These are phyloP conservation scores for Caryopteris hybrid DNA, from an alignment of 305 asterid species.

Conservation along the genomic window DNA sequence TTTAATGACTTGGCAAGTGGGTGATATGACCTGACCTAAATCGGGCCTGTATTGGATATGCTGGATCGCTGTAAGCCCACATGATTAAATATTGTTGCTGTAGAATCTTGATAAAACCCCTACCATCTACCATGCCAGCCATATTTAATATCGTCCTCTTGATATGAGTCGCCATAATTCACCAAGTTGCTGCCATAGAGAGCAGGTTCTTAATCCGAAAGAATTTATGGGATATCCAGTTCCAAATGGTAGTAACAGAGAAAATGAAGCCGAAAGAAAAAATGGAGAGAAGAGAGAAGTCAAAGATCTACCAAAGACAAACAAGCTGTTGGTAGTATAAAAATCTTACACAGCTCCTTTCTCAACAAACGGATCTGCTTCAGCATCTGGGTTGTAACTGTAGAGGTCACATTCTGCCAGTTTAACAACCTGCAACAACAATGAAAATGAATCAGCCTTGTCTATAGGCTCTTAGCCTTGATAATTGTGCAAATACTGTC, in stretches of 20 bases:
- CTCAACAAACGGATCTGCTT: conserved; percentile 80
- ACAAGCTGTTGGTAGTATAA: background rate
- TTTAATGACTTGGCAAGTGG: background rate
- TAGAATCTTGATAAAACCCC: too few species aligned
- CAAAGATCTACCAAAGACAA: background rate
- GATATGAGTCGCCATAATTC: too few species aligned
- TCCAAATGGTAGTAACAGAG: too few species aligned
- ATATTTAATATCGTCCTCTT: too few species aligned
- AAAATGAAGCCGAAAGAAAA: too few species aligned
- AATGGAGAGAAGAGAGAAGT: too few species aligned
- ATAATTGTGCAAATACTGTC: background rate
- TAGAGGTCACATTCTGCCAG: conserved; percentile 88
- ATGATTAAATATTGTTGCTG: too few species aligned
- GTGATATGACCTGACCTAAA: background rate
- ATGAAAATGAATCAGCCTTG: conserved; percentile 1
- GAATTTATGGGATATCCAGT: too few species aligned
- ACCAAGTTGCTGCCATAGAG: too few species aligned
- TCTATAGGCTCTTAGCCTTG: background rate
- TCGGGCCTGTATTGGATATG: background rate
- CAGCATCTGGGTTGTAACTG: conserved; percentile 83
- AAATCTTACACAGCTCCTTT: conserved; percentile 76
- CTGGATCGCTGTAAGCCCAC: background rate
- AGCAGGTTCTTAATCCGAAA: too few species aligned
- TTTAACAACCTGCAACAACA: conserved; percentile 67
- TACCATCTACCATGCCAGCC: too few species aligned